Evolutionary conservation across 768 basidiomycete genomes (phyloP).

Genomic region (Paxillus ammoniavirescens): DNA sequence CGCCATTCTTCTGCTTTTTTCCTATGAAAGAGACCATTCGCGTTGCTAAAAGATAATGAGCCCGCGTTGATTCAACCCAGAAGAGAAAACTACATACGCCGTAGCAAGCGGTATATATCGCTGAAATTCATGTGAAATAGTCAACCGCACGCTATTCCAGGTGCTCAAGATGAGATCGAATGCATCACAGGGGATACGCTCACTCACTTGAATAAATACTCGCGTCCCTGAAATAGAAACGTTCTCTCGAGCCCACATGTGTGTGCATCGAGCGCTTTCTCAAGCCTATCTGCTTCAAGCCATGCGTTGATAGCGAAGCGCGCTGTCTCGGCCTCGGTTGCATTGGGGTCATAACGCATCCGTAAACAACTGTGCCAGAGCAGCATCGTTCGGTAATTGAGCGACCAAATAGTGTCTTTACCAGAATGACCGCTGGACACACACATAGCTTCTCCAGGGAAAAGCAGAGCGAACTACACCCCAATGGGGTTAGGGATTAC

Average conservation of each 20-base stretch:
- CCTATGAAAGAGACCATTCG: slow-evolving; percentile 47
- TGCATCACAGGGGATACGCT: not conserved
- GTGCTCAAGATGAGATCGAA: slow-evolving; percentile 3
- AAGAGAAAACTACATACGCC: slow-evolving; percentile 38
- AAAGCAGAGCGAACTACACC: slow-evolving; percentile 64
- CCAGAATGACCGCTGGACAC: slow-evolving; percentile 32
- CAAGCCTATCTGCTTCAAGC: slow-evolving; percentile 67
- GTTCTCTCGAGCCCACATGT: slow-evolving; percentile 66
- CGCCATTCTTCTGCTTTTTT: slow-evolving; percentile 67
- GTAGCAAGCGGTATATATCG: slow-evolving; percentile 59
- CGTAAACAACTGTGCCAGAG: slow-evolving; percentile 73
- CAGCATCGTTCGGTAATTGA: slow-evolving; percentile 65
- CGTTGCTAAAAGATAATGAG: slow-evolving; percentile 33
- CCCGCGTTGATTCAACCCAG: not conserved
- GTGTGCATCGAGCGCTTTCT: slow-evolving; percentile 59
- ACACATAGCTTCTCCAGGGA: slow-evolving; percentile 65
- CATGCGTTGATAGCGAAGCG: slow-evolving; percentile 67
- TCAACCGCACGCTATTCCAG: slow-evolving; percentile 59
- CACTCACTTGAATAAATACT: slow-evolving; percentile 75
- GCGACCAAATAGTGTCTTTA: slow-evolving; percentile 75
- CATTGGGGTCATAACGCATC: slow-evolving; percentile 45
- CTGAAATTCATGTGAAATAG: slow-evolving; percentile 67
- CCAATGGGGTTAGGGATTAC: not conserved
- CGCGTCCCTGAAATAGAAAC: slow-evolving; percentile 67
- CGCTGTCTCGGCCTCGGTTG: slow-evolving; percentile 50